Evolutionary conservation across 805 yeast species (phyloP), one percentile per base, ranked within the genome.

Genomic region (Candida tibetensis): DNA sequence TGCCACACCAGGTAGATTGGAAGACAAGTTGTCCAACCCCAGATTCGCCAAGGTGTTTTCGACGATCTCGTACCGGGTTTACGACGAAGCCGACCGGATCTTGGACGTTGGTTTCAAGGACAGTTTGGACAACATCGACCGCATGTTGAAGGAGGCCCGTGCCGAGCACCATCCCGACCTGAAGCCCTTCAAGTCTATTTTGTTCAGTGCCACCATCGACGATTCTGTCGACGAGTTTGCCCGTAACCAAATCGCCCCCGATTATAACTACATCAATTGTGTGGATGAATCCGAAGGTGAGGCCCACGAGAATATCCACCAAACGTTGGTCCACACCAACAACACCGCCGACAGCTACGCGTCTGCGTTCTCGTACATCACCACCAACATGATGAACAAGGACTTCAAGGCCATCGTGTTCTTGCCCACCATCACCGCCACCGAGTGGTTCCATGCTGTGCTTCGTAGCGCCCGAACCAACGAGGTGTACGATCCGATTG

Each of bases 61-160:
- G 28, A 60, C 68, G 37, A 68, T 90, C 39, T 74, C 73, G 42
- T 77, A 81, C 51, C 71, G 85, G 44, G 82, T 89, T 28, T 77
- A 87, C 46, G 97, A 90, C 60, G 98, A 90, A 66, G 96, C 96
- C 27, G 97, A 90, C 64, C 77, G 93, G 51, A 65, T 90, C 36
- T 71, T 90, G 43, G 93, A 84, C 58, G 80, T 78, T 44, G 95
- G 95, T 13, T 90, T 91, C 59, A 80, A 76, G 51, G 76, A 73
- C 28, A 83, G 78, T 45, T 69, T 90, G 42, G 71, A 74, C 39
- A 65, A 69, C 17, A 81, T 89, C 39, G 76, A 83, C 30, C 63
- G 64, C 9, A 58, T 52, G 27, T 62, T 86, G 45, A 72, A 65
- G 32, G 54, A 52, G 4, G 55, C 68, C 13, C 60, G 65, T 37